Base-by-base conservation (phyloP, 1,284 basidiomycete genomes). In the Melampsora americana region DNA sequence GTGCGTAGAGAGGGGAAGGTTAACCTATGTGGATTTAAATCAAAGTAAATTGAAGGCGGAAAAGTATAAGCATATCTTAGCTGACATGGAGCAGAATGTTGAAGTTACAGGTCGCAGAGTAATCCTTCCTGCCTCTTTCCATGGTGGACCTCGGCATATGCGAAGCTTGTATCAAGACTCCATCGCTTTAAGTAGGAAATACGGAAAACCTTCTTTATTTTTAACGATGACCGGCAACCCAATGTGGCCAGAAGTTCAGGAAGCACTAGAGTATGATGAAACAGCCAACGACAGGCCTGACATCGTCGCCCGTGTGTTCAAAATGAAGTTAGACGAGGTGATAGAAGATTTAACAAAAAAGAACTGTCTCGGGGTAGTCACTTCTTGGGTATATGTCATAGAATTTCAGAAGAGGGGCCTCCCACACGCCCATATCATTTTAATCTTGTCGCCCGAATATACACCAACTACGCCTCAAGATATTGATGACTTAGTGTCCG, bases 361-460 rank as follows among this genome's bases (percentile, higher is more conserved):
- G 12, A 80, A 81, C 5, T 78, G 79, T 28, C 83, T 86, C 79
- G 85, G 85, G 0, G n/a, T 69, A 0, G 64, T 79, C 2, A 81
- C 81, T 32, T 85, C 83, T 0, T 72, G 83, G 74, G 83, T 87
- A 0, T 85, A 85, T 72, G 83, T 83, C 0, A 85, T 87, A 75
- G 85, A 87, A 78, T 87, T 86, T 70, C 87, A 87, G 77, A 87
- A 86, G 75, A 80, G 84, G 0, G 85, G 86, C 0, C 82, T 87
- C 0, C 86, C 86, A 4, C 86, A 87, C 69, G 83, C 85, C 77
- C 86, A 88, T 74, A 77, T 85, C 0, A 79, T 87, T 0, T 80
- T 87, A 1, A 85, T 85, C 72, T 78, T 87, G 2, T 74, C 82
- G 0, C 59, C 80, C 0, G 71, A 53, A 0, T 77, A 80, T 50